Conservation (phyloP, 2,329 filamentous ascomycete genomes). For the Lomentospora prolificans region DNA sequence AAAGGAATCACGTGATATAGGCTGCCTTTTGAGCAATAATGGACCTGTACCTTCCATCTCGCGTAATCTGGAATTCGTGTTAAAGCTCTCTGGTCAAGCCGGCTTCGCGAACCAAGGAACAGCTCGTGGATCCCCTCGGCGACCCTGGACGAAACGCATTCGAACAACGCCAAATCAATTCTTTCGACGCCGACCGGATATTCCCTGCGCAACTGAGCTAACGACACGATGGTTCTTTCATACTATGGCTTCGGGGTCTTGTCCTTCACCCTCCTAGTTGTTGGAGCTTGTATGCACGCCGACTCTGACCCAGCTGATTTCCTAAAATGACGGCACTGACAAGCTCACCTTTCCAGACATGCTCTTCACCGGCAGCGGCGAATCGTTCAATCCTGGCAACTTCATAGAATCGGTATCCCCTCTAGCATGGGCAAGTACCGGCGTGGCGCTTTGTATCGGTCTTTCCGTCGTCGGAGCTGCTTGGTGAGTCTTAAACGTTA, state of each 20-base stretch:
- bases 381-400: constrained; percentile 92
- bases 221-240: constrained; percentile 57
- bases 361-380: constrained; percentile 94
- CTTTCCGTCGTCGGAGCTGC: constrained; percentile 93
- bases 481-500: constrained; percentile 53
- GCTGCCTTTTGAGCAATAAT: neutral
- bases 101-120: neutral
- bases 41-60: neutral
- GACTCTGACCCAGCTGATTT: constrained; percentile 7
- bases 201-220: neutral
- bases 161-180: neutral
- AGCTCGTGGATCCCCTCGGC: neutral
- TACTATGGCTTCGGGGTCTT: constrained; percentile 59
- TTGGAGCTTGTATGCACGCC: constrained; percentile 63
- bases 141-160: neutral
- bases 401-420: constrained; percentile 93
- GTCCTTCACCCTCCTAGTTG: constrained; percentile 57
- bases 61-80: constrained; percentile 2
- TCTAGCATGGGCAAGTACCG: constrained; percentile 83
- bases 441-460: constrained; percentile 90
- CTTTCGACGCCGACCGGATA: neutral
- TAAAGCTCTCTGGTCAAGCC: neutral
- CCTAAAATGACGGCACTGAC: neutral
- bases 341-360: constrained; percentile 58
- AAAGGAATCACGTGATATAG: neutral